Evolutionary conservation across 2,329 filamentous ascomycete species (phyloP).

Genomic region (Zymoseptoria passerinii): DNA sequence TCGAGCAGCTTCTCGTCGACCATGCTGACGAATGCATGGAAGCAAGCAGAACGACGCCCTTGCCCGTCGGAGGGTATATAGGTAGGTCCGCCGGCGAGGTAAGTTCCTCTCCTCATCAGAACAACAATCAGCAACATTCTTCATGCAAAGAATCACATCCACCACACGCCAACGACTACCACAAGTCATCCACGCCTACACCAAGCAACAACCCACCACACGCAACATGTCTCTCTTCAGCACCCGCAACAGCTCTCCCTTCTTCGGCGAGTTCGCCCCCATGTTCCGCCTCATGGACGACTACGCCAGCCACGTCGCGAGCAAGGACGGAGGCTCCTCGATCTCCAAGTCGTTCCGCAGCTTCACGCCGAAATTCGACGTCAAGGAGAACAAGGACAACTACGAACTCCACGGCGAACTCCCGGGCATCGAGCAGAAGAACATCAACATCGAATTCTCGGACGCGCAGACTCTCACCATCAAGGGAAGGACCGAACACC

Average conservation of each 20-base stretch:
- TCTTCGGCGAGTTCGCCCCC: constrained; percentile 31
- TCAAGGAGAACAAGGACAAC: constrained; percentile 57
- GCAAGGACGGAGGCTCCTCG: constrained; percentile 14
- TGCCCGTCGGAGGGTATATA: constrained; percentile 12
- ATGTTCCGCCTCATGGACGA: constrained; percentile 43
- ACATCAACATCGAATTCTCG: constrained; percentile 70
- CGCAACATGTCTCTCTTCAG: constrained; percentile 31
- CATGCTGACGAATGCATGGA: neutral
- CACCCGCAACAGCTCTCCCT: constrained; percentile 20
- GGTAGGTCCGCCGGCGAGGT: constrained; percentile 1
- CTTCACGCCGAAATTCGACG: constrained; percentile 71
- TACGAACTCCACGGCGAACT: constrained; percentile 78
- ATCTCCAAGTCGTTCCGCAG: constrained; percentile 34
- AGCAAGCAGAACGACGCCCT: neutral
- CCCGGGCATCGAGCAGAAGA: constrained; percentile 63
- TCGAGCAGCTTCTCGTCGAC: neutral
- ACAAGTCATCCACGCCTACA: constrained; percentile 23
- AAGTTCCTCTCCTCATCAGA: constrained; percentile 13
- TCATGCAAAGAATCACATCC: constrained; percentile 22
- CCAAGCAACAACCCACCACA: constrained; percentile 20
- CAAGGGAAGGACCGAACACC: constrained; percentile 60
- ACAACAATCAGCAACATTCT: constrained; percentile 17
- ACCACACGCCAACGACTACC: constrained; percentile 19
- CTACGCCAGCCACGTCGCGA: constrained; percentile 31
- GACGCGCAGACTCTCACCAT: constrained; percentile 66